Evolutionary conservation across 371 early-diverging fungal genomes (phyloP), one percentile per base, ranked within the genome.

Genomic region (Mortierella sp.): DNA sequence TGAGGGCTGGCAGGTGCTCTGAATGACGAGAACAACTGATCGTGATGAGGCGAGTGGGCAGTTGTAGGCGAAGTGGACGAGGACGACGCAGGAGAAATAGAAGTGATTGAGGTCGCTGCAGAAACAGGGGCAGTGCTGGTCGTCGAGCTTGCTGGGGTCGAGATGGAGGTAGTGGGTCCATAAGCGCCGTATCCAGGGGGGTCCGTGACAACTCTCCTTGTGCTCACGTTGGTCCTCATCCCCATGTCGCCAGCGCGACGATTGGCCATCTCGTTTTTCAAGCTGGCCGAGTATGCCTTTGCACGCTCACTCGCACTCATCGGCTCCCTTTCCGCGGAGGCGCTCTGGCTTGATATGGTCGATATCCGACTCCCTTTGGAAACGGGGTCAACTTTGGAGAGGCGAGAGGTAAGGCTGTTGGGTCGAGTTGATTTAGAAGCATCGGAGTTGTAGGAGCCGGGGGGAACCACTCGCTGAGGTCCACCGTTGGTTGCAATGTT

Each of bases 271-370:
- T 85, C 86, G 6, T 34, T 72, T 55, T 85, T 85, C 54, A 85
- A 53, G 44, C 67, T 85, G 0, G 81, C 81, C 5, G 82, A 76
- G 21, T 81, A 86, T 14, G 82, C 82, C 75, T 81, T 86, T 57
- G 86, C 86, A 1, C 86, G 78, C 64, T 86, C 86, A n/a, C 79
- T 81, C 24, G 86, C 86, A 48, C 79, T 86, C 82, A 81, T 78
- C 19, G 71, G 76, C 5, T 76, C 77, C 1, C 76, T 73, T 64
- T 84, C 78, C 24, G 40, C 14, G 19, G 80, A 0, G 40, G 46
- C 50, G 28, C 51, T 31, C 8, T 73, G 67, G 48, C 21, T 75
- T 10, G 81, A 78, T 43, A 64, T 28, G 21, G 71, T 44, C 19
- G 86, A 86, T 72, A 69, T 51, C 46, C 86, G 76, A 53, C 34